Conservation (phyloP, 305 asterid species). For the Solanum aculeatissimum region DNA sequence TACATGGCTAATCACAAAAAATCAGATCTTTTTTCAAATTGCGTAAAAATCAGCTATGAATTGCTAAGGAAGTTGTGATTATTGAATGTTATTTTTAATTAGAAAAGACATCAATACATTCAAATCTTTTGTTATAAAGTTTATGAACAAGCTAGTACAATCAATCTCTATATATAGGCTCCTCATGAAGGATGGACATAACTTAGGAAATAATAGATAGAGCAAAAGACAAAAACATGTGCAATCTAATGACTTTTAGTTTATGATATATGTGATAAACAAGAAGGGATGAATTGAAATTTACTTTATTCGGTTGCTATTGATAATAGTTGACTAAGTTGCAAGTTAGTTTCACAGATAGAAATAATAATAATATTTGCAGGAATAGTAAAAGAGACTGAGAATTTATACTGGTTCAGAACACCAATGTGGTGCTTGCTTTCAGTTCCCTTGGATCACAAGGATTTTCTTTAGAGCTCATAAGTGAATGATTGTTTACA, state of each 20-base stretch:
- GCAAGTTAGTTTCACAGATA: no score
- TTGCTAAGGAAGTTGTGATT: no score
- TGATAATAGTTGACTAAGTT: no score
- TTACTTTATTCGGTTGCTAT: no score
- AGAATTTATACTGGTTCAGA: no score
- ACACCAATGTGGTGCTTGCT: no score
- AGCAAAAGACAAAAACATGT: background rate
- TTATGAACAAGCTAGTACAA: background rate
- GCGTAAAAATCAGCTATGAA: background rate
- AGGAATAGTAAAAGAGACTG: no score
- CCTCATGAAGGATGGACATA: background rate
- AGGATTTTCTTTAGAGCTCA: no score
- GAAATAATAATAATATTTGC: no score
- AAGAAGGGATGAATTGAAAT: no score
- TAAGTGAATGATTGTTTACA: no score
- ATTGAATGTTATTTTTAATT: background rate
- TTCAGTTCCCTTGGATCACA: no score
- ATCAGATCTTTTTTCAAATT: background rate
- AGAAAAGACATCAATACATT: background rate
- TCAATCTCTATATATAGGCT: background rate
- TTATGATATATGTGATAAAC: background rate
- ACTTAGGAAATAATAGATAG: background rate
- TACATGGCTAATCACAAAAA: background rate
- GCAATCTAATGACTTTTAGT: background rate
- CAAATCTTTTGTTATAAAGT: background rate